These are phyloP conservation scores for Sphaerostilbella broomeana DNA, from an alignment of 2,329 filamentous ascomycete species.

Conservation along the genomic window DNA sequence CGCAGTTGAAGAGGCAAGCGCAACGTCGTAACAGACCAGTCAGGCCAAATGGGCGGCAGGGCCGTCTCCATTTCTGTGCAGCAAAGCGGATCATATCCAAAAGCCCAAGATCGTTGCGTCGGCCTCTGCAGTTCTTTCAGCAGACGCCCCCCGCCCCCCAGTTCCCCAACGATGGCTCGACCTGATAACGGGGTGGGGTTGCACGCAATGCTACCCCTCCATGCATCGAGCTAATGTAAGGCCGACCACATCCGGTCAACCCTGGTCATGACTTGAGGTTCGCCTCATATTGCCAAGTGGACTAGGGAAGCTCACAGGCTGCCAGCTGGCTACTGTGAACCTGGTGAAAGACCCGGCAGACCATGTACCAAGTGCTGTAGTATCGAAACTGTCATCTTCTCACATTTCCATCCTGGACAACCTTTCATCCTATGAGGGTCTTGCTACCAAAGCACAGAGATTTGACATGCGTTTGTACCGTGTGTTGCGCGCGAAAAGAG, in stretches of 20 bases:
- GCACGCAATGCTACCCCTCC: conserved; percentile 27
- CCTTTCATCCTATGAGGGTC: conserved; percentile 7
- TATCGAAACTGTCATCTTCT: conserved; percentile 17
- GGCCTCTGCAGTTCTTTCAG: conserved; percentile 4
- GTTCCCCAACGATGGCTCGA: conserved; percentile 11
- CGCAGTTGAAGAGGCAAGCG: conserved; percentile 1
- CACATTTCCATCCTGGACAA: conserved; percentile 13
- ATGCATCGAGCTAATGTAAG: conserved; percentile 28
- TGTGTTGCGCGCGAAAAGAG: conserved; percentile 6
- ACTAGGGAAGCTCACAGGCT: conserved; percentile 11
- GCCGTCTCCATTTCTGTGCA: conserved; percentile 10
- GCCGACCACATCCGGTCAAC: conserved; percentile 25
- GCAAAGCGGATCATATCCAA: conserved; percentile 8
- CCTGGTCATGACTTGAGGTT: conserved; percentile 22
- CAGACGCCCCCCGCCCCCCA: conserved; percentile 3
- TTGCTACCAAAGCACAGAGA: conserved; percentile 4
- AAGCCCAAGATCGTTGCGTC: too few relatives aligned
- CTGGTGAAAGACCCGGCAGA: not conserved
- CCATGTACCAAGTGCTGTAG: conserved; percentile 4
- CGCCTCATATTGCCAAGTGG: conserved; percentile 23
- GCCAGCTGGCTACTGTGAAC: conserved; percentile 5
- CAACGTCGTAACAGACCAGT: conserved; percentile 1
- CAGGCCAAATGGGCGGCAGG: conserved; percentile 1
- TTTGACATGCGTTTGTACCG: conserved; percentile 6
- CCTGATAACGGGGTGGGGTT: conserved; percentile 11